Evolutionary conservation across 352 stramenopile species (phyloP).

Genomic region (Phytophthora litchii): DNA sequence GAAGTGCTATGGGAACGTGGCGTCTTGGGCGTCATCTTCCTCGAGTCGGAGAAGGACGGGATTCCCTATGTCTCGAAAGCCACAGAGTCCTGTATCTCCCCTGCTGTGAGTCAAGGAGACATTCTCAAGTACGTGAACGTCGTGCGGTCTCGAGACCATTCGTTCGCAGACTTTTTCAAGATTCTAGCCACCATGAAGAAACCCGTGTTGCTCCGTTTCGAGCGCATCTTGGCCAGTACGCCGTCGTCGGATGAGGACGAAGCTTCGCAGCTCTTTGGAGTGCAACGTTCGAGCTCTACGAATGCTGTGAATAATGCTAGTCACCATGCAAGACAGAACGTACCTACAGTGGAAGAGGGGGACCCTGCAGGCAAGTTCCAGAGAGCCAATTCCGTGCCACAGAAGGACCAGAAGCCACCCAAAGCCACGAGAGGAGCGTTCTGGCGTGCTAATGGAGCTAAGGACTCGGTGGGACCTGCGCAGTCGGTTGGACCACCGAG

Average conservation of each 20-base stretch:
- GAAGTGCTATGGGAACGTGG: slow-evolving; percentile 88
- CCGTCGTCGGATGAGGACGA: slow-evolving; percentile 59
- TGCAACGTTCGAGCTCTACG: slow-evolving; percentile 53
- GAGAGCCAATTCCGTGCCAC: slow-evolving; percentile 64
- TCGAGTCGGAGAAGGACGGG: slow-evolving; percentile 85
- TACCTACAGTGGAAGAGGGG: slow-evolving; percentile 21
- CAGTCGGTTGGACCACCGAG: slow-evolving; percentile 14
- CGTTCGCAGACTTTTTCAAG: slow-evolving; percentile 91
- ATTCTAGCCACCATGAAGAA: slow-evolving; percentile 92
- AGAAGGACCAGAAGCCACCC: slow-evolving; percentile 50
- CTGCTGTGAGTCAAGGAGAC: slow-evolving; percentile 68
- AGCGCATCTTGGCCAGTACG: slow-evolving; percentile 55
- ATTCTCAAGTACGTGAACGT: slow-evolving; percentile 88
- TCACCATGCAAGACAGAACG: slow-evolving; percentile 38
- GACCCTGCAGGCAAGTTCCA: slow-evolving; percentile 43
- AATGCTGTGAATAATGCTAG: slow-evolving; percentile 39
- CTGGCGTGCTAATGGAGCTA: slow-evolving; percentile 52
- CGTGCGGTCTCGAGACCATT: slow-evolving; percentile 85
- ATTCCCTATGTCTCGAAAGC: slow-evolving; percentile 89
- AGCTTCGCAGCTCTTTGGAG: slow-evolving; percentile 43
- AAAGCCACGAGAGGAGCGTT: slow-evolving; percentile 60
- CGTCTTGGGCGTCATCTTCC: slow-evolving; percentile 87
- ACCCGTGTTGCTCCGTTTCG: slow-evolving; percentile 84
- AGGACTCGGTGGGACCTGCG: slow-evolving; percentile 39
- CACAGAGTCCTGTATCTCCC: slow-evolving; percentile 86